Evolutionary conservation across 225 moss, liverwort and hornwort species (phyloP).

Genomic region (Bryum argenteum): DNA sequence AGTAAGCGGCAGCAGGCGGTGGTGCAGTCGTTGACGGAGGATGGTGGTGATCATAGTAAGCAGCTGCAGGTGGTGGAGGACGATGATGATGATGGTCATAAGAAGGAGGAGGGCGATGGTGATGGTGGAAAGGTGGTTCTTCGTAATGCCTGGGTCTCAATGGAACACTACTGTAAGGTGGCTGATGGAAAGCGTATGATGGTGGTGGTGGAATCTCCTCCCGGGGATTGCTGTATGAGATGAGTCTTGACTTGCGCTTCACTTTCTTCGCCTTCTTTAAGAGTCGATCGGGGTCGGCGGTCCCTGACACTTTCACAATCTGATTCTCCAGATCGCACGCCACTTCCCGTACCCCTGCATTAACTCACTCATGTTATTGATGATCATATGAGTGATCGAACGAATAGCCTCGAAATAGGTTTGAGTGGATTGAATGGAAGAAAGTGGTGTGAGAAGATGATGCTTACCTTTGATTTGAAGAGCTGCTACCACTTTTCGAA

Average conservation of each 20-base stretch:
- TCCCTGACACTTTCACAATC: constrained; percentile 53
- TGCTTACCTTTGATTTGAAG: constrained; percentile 47
- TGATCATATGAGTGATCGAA: too few species aligned
- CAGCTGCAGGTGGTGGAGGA: too few species aligned
- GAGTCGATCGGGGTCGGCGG: constrained; percentile 43
- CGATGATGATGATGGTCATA: too few species aligned
- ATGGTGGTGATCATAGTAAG: too few species aligned
- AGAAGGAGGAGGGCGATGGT: constrained; percentile 14
- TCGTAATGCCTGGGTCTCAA: constrained; percentile 23
- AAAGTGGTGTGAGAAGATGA: neutral
- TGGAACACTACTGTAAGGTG: constrained; percentile 24
- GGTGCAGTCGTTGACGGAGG: too few species aligned
- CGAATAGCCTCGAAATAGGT: too few species aligned
- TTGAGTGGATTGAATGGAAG: too few species aligned
- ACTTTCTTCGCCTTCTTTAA: constrained; percentile 58
- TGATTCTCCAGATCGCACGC: constrained; percentile 51
- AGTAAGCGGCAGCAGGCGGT: too few species aligned
- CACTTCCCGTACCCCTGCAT: constrained; percentile 53
- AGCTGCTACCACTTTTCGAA: constrained; percentile 49
- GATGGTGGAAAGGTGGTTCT: constrained; percentile 24
- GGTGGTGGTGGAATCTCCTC: constrained; percentile 34
- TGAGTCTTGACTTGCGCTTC: constrained; percentile 44
- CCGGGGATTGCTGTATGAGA: constrained; percentile 44
- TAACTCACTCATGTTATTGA: constrained; percentile 14
- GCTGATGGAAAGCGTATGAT: constrained; percentile 23